A percentile compares a stretch with the other conserved stretches of the same genome.
These are phyloP conservation scores for Xylaria longipes DNA, from an alignment of 495 filamentous ascomycete genomes.

Conservation along the genomic window DNA sequence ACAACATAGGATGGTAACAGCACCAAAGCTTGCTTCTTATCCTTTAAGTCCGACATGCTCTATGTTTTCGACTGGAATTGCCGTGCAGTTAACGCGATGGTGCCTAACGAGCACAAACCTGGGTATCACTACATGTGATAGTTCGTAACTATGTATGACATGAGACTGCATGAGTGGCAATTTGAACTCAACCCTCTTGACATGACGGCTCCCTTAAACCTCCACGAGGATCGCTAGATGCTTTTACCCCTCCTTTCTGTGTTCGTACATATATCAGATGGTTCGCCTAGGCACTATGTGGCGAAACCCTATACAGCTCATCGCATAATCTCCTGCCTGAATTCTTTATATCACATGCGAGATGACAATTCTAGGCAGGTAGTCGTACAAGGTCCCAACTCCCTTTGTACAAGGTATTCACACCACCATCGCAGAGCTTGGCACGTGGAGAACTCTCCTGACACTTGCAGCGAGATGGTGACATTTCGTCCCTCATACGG, in stretches of 20 bases:
- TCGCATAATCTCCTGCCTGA: neutral
- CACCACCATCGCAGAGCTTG: constrained; percentile 7
- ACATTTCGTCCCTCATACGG: constrained; percentile 2
- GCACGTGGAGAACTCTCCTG: constrained; percentile 14
- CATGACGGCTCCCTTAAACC: neutral
- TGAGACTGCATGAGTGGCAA: constrained; percentile 3
- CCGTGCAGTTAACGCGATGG: neutral
- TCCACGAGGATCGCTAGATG: neutral
- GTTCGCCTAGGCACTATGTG: neutral
- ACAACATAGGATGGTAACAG: too few species aligned
- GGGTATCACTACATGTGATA: neutral
- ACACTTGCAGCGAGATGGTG: constrained; percentile 16
- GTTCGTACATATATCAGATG: neutral
- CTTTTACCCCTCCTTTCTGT: neutral
- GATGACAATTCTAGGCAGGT: neutral
- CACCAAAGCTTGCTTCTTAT: neutral
- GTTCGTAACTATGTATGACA: neutral
- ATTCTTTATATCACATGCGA: neutral
- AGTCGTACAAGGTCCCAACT: neutral
- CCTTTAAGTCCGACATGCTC: neutral
- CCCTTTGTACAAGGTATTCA: neutral
- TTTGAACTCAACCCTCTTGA: neutral
- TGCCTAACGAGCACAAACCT: neutral
- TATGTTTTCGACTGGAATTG: neutral
- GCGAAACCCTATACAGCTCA: neutral